Base-by-base conservation (phyloP, 352 stramenopile species). In the Pythium aquatile region DNA sequence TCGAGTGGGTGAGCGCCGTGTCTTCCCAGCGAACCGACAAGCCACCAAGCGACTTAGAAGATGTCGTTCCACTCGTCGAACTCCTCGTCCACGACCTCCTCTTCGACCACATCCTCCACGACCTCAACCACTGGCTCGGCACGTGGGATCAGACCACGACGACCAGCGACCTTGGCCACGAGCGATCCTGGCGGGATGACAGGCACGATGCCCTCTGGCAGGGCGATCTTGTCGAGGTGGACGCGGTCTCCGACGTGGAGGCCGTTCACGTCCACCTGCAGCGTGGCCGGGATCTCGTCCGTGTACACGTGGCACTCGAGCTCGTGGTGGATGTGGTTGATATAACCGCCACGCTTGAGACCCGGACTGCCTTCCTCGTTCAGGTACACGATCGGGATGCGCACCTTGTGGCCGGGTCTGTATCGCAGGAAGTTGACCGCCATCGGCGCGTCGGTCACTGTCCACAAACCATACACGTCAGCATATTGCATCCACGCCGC, bases 331-430 rank as follows among this genome's bases (percentile, higher is more conserved):
- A 96, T 93, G 77, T 93, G 80, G 79, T 94, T 96, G 70, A 98
- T 97, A 70, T 94, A 98, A 39, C 93, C 93, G 65, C 94, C 93
- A 33, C 91, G 85, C 79, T 98, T 98, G 73, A 98, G 85, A n/a
- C 92, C 93, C 13, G 90, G 91, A 37, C 80, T 96, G 54, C 94
- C 88, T 81, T 98, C 94, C 58, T 97, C 81, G 66, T 98, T 98
- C 62, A 98, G 67, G 70, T 96, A 96, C 55, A 77, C 85, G 63
- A 98, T 85, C 30, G 95, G 95, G 65, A 98, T 96, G 40, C 85
- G 85, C 32, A 98, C 83, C 40, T 87, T 92, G 70, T 94, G 87
- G 17, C 85, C 88, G 6, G 93, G 83, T 70, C 97, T 91, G 73
- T 96, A 98, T 39, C 95, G 84, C 48, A 97, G 73, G 68, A 97